phyloP scores from a whole-genome alignment of 768 basidiomycete genomes.

The Goffeauzyma gilvescens region DNA sequence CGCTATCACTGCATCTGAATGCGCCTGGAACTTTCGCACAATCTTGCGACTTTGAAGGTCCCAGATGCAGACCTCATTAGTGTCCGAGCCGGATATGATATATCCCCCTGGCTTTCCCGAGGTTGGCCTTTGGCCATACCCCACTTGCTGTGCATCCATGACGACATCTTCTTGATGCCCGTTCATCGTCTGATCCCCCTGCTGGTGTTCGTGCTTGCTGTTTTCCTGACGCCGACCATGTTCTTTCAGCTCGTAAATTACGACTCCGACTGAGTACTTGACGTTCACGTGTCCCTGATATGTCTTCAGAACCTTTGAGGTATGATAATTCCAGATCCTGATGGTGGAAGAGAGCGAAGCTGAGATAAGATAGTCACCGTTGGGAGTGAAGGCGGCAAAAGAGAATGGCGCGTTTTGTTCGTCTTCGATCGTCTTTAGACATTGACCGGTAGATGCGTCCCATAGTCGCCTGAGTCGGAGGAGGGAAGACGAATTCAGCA shows the following conservation, averaged over 20 bases:
- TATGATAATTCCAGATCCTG: conserved; percentile 83
- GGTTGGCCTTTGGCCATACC: too few relatives aligned
- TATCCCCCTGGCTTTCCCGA: conserved; percentile 32
- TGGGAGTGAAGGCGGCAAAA: conserved; percentile 77
- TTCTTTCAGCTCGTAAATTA: conserved; percentile 10
- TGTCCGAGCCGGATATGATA: conserved; percentile 77
- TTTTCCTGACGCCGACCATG: conserved; percentile 36
- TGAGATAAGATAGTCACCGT: conserved; percentile 70
- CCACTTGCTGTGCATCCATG: neutral
- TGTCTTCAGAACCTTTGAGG: conserved; percentile 77
- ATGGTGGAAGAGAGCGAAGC: conserved; percentile 89
- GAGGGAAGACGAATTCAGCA: neutral
- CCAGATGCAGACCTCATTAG: conserved; percentile 68
- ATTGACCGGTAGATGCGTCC: conserved; percentile 94
- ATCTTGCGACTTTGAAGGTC: conserved; percentile 65
- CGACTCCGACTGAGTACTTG: conserved; percentile 54
- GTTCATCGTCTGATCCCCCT: neutral
- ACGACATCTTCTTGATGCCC: conserved; percentile 32
- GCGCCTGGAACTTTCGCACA: conserved; percentile 37
- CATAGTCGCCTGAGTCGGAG: conserved; percentile 61
- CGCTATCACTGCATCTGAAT: conserved; percentile 51
- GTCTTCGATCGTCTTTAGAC: conserved; percentile 87
- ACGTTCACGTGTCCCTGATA: conserved; percentile 66
- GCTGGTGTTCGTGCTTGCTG: neutral
- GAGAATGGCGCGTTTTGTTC: conserved; percentile 81